Evolutionary conservation across 2,329 filamentous ascomycete species (phyloP).

Genomic region (Aspergillus jensenii): DNA sequence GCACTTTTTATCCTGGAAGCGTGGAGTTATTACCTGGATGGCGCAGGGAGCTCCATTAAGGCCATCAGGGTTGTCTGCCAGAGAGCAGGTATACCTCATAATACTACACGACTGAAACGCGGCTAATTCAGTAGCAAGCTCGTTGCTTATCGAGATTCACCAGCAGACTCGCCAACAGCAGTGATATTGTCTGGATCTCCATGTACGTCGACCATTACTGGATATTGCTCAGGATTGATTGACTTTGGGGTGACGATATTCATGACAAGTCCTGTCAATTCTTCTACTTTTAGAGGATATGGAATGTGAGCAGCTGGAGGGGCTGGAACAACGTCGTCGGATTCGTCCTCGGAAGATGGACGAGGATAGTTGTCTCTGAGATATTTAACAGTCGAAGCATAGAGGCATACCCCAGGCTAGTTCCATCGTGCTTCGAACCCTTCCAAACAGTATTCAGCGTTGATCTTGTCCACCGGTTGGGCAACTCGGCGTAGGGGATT

Average conservation of each 20-base stretch:
- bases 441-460: neutral
- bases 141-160: too few relatives aligned
- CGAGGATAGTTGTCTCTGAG: too few relatives aligned
- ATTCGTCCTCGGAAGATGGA: neutral
- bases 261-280: neutral
- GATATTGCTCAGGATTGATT: neutral
- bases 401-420: neutral
- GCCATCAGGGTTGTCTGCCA: neutral
- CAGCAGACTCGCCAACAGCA: conserved; percentile 28
- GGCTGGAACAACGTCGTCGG: too few relatives aligned
- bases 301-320: too few relatives aligned
- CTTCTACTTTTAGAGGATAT: too few relatives aligned
- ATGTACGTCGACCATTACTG: neutral
- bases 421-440: neutral
- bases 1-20: neutral
- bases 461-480: neutral
- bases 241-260: neutral
- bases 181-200: conserved; percentile 30
- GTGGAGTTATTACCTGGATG: neutral
- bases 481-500: neutral
- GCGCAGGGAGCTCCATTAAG: neutral
- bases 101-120: too few relatives aligned
- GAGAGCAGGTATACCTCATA: neutral
- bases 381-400: too few relatives aligned
- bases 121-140: too few relatives aligned